These are phyloP conservation scores for Tephrocybe rancida DNA, from an alignment of 768 basidiomycete genomes.

Conservation along the genomic window DNA sequence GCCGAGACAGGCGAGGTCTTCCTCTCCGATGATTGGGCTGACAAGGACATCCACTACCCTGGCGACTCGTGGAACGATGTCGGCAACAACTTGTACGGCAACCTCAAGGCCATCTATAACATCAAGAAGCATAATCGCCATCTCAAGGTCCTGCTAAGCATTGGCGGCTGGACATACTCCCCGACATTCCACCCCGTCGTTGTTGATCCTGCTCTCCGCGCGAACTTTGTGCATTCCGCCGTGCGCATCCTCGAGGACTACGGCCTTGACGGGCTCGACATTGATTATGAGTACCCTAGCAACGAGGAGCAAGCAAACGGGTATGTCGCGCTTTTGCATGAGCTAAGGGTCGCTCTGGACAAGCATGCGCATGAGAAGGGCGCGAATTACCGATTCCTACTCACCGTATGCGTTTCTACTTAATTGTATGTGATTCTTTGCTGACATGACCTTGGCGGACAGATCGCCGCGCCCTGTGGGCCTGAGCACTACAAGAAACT, in stretches of 20 bases:
- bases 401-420: constrained; percentile 59
- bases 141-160: constrained; percentile 81
- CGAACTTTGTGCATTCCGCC: constrained; percentile 80
- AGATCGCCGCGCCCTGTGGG: constrained; percentile 95
- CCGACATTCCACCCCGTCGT: constrained; percentile 86
- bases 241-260: constrained; percentile 87
- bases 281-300: constrained; percentile 93
- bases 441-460: background rate
- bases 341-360: constrained; percentile 77
- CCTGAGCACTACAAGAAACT: constrained; percentile 83
- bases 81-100: constrained; percentile 92
- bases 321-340: constrained; percentile 80
- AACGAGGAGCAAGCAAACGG: constrained; percentile 78
- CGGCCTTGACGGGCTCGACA: constrained; percentile 88
- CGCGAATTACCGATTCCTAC: constrained; percentile 61
- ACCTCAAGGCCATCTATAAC: constrained; percentile 91
- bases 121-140: constrained; percentile 87
- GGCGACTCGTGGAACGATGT: constrained; percentile 94
- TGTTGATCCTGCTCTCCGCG: constrained; percentile 57
- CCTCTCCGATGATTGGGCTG: constrained; percentile 91
- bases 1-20: constrained; percentile 84
- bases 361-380: constrained; percentile 63
- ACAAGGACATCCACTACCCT: constrained; percentile 95
- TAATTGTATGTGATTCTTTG: background rate
- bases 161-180: constrained; percentile 96